phyloP scores from a whole-genome alignment of 2,329 filamentous ascomycete species.

The Chaetomium strumarium region DNA sequence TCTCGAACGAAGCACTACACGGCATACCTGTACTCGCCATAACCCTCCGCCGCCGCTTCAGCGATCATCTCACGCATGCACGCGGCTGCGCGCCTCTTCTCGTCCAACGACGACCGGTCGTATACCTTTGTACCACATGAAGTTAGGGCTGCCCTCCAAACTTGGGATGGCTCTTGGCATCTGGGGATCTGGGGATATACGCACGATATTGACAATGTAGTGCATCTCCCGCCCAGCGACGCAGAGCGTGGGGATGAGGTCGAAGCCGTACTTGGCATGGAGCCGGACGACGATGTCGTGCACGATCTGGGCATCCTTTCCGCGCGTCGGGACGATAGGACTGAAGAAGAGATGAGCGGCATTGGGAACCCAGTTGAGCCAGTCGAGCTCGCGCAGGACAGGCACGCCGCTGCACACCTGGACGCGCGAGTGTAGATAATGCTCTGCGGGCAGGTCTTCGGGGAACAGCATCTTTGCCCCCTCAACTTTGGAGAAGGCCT shows the following conservation, averaged over 20 bases:
- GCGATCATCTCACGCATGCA: slow-evolving; percentile 33
- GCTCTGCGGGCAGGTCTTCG: slow-evolving; percentile 33
- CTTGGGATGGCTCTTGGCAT: too few species aligned
- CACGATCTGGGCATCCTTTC: slow-evolving; percentile 40
- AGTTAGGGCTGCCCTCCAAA: too few species aligned
- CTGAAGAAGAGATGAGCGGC: slow-evolving; percentile 47
- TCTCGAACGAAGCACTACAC: too few species aligned
- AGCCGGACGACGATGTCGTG: slow-evolving; percentile 36
- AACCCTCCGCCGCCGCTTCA: slow-evolving; percentile 36
- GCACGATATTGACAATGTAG: slow-evolving; percentile 47
- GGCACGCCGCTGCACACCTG: slow-evolving; percentile 33
- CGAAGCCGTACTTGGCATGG: slow-evolving; percentile 40
- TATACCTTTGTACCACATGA: slow-evolving; percentile 28
- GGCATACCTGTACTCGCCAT: slow-evolving; percentile 35
- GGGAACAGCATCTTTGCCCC: slow-evolving; percentile 39
- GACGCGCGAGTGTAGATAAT: slow-evolving; percentile 34
- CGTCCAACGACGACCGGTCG: slow-evolving; percentile 37
- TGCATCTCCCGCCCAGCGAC: slow-evolving; percentile 50
- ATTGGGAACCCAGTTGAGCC: slow-evolving; percentile 46
- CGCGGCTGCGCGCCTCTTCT: slow-evolving; percentile 30
- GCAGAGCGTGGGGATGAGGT: slow-evolving; percentile 46
- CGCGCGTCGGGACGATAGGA: slow-evolving; percentile 45
- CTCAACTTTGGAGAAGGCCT: slow-evolving; percentile 35
- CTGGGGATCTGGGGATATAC: too few species aligned
- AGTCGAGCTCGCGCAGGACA: slow-evolving; percentile 34